Conservation (phyloP, 2,329 filamentous ascomycete species). For the Rhinocladiella mackenziei region DNA sequence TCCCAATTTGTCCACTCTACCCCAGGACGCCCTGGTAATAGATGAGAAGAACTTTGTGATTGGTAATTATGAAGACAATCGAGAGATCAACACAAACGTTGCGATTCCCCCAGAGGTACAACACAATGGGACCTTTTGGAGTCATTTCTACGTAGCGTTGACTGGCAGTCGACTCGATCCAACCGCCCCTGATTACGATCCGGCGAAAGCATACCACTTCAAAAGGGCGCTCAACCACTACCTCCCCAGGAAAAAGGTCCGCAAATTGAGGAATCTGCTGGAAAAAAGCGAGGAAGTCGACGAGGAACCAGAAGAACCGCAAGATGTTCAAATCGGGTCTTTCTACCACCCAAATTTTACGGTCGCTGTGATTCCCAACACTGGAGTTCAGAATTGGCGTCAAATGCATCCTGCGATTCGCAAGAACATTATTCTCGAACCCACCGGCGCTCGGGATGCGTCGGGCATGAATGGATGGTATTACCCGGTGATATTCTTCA, state of each 20-base stretch:
- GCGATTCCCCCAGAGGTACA: conserved; percentile 74
- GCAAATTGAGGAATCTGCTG: conserved; percentile 83
- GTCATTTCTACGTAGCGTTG: conserved; percentile 85
- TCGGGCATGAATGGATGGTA: conserved; percentile 92
- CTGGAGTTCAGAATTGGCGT: conserved; percentile 65
- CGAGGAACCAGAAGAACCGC: conserved; percentile 50
- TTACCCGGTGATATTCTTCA: conserved; percentile 81
- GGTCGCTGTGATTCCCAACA: conserved; percentile 77
- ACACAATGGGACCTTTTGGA: conserved; percentile 89
- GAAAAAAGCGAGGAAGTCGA: conserved; percentile 41
- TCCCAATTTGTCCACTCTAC: conserved; percentile 61
- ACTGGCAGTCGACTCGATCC: conserved; percentile 74
- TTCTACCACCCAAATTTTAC: conserved; percentile 97
- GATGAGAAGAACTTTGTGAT: conserved; percentile 76
- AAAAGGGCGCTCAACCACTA: conserved; percentile 82
- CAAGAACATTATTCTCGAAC: conserved; percentile 74
- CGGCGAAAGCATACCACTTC: conserved; percentile 75
- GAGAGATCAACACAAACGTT: conserved; percentile 73
- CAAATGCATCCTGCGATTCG: conserved; percentile 68
- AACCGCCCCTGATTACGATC: conserved; percentile 65
- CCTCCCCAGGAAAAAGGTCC: conserved; percentile 81
- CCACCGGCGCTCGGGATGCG: conserved; percentile 74
- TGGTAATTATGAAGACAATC: conserved; percentile 73
- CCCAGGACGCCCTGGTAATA: conserved; percentile 67
- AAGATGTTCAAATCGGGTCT: conserved; percentile 68